Percentiles rank a stretch among this genome's conserved stretches.
These are phyloP conservation scores for Cyclocybe cylindracea DNA, from an alignment of 768 basidiomycete species.

Conservation along the genomic window DNA sequence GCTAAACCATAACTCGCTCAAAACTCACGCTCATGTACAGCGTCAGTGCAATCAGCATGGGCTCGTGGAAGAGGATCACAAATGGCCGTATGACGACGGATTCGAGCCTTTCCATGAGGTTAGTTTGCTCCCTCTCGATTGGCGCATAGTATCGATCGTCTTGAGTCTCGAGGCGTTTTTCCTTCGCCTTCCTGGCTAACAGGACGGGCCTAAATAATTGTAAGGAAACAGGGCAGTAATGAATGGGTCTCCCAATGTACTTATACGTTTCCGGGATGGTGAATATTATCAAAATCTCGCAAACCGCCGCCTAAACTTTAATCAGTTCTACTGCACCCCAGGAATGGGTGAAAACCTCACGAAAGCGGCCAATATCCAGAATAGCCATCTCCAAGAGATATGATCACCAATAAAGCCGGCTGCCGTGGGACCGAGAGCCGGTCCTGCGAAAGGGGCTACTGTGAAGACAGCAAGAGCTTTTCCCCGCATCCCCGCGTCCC, in stretches of 20 bases:
- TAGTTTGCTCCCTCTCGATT: constrained; percentile 42
- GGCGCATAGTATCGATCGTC: constrained; percentile 54
- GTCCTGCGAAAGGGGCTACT: constrained; percentile 68
- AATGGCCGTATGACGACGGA: constrained; percentile 59
- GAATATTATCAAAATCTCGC: constrained; percentile 49
- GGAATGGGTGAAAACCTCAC: constrained; percentile 30
- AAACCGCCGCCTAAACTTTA: constrained; percentile 43
- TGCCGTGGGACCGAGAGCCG: constrained; percentile 57
- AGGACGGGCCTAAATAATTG: constrained; percentile 49
- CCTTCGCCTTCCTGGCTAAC: constrained; percentile 51
- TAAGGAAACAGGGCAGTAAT: not conserved
- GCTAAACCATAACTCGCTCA: not conserved
- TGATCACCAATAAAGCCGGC: constrained; percentile 46
- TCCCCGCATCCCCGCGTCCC: constrained; percentile 62
- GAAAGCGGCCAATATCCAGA: constrained; percentile 63
- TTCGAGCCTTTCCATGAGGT: constrained; percentile 41
- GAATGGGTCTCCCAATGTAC: constrained; percentile 28
- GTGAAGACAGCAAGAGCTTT: constrained; percentile 68
- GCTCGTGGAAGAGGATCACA: constrained; percentile 62
- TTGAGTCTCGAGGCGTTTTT: constrained; percentile 51
- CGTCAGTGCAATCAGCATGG: constrained; percentile 64
- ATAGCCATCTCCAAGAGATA: constrained; percentile 66
- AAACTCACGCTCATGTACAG: constrained; percentile 58
- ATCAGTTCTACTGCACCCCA: not conserved
- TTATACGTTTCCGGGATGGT: constrained; percentile 70